Evolutionary conservation across 352 stramenopile species (phyloP).

Genomic region (Blastocystis sp.): DNA sequence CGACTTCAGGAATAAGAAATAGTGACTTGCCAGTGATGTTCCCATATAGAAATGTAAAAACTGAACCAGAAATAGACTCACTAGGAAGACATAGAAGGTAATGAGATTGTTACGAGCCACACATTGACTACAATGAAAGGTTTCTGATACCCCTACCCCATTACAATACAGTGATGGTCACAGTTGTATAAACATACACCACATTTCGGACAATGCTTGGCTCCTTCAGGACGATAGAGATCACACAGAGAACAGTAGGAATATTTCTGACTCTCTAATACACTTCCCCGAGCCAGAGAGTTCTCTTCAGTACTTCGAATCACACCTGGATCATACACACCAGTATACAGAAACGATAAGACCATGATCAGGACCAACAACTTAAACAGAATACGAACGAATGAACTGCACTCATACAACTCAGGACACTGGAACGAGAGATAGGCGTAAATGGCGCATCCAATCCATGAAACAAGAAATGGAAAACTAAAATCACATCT

Average conservation of each 20-base stretch:
- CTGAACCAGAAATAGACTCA: background rate
- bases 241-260: conserved; percentile 27
- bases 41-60: background rate
- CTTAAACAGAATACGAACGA: background rate
- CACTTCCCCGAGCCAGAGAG: background rate
- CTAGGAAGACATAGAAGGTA: background rate
- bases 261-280: conserved; percentile 19
- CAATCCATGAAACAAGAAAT: background rate
- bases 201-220: conserved; percentile 13
- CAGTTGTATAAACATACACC: conserved; percentile 21
- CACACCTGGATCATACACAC: conserved; percentile 4
- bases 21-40: background rate
- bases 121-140: background rate
- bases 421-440: background rate
- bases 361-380: background rate
- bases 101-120: background rate
- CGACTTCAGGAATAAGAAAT: background rate
- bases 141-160: background rate
- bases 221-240: background rate
- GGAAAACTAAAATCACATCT: background rate
- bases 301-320: background rate
- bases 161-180: conserved; percentile 40
- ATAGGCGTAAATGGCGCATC: background rate
- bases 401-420: background rate
- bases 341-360: background rate